These are phyloP conservation scores for Solanum rostratum DNA, from an alignment of 257 asterid genomes.

Conservation along the genomic window DNA sequence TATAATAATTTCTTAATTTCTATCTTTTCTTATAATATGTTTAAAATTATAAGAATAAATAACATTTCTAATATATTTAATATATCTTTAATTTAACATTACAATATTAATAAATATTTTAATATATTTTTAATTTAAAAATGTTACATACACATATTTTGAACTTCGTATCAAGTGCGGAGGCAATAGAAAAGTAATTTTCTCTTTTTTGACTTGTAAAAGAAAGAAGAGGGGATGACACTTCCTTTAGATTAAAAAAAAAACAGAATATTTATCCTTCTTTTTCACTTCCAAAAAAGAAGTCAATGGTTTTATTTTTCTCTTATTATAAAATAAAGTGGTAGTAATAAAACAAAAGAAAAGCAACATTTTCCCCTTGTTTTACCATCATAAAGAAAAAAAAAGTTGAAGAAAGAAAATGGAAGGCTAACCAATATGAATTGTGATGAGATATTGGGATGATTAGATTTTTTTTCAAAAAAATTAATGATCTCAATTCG, in stretches of 20 bases:
- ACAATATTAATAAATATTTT: rapidly evolving
- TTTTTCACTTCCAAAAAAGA: neutral
- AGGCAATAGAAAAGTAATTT: neutral
- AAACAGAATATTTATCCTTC: neutral
- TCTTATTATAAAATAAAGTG: neutral
- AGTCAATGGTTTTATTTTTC: neutral
- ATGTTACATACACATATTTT: no score
- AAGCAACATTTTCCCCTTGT: neutral
- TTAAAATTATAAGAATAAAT: neutral
- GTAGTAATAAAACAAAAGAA: neutral
- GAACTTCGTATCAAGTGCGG: no score
- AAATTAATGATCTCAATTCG: rapidly evolving
- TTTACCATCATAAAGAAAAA: neutral
- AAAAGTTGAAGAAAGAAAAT: neutral
- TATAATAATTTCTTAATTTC: no score
- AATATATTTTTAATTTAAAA: no score
- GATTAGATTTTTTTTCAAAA: neutral
- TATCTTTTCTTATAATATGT: no score
- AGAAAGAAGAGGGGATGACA: neutral
- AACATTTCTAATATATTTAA: neutral
- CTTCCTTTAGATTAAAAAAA: neutral
- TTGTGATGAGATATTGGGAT: neutral
- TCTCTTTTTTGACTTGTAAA: neutral
- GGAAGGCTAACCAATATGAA: neutral
- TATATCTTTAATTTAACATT: no score